Conservation (phyloP, 2,329 filamentous ascomycete genomes). For the Eutypa lata region DNA sequence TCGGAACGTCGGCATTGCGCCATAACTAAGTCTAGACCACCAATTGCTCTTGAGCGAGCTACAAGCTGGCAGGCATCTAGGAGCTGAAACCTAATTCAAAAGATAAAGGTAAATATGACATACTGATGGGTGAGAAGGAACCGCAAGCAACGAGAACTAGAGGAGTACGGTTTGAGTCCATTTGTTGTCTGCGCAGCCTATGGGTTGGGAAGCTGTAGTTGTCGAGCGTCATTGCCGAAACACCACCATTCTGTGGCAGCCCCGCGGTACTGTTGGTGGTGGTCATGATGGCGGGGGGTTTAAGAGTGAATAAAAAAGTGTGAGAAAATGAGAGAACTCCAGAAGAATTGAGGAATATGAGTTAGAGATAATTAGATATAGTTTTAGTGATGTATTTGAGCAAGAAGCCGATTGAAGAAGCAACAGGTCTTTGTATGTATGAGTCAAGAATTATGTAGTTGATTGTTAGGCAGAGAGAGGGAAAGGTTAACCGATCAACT, state of each 20-base stretch:
- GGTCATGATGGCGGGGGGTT: constrained; percentile 1
- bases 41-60: no score
- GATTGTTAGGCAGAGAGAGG: neutral
- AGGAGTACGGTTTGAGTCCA: constrained; percentile 54
- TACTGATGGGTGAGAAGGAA: constrained; percentile 67
- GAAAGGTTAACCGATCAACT: neutral
- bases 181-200: constrained; percentile 55
- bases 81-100: no score
- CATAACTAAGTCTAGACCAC: neutral
- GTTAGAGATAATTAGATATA: neutral
- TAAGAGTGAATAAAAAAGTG: neutral
- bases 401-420: neutral
- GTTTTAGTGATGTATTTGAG: neutral
- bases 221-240: constrained; percentile 28
- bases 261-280: constrained; percentile 2
- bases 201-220: constrained; percentile 60
- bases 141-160: constrained; percentile 68
- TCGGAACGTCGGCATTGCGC: neutral
- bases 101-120: no score
- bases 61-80: no score
- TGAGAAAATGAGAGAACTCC: neutral
- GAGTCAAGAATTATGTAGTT: neutral
- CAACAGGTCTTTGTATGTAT: neutral
- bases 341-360: neutral
- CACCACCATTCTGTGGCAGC: neutral